These are phyloP conservation scores for Colletotrichum gigasporum DNA, from an alignment of 2,329 filamentous ascomycete genomes.

Conservation along the genomic window DNA sequence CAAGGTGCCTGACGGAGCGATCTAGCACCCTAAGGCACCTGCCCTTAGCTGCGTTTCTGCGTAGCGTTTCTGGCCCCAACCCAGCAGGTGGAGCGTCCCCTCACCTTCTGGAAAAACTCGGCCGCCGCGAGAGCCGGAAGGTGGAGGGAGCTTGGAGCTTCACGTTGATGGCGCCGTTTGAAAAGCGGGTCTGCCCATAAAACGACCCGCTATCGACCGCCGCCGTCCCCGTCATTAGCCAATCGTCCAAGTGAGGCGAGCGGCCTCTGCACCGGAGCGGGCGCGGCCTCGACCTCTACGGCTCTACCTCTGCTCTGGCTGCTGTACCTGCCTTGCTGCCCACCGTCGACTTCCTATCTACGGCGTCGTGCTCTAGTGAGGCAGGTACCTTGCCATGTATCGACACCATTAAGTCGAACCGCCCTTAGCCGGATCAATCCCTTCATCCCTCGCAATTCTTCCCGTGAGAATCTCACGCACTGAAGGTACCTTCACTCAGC, in stretches of 20 bases:
- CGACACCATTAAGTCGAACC: background rate
- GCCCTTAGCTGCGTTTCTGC: background rate
- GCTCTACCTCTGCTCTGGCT: constrained; percentile 8
- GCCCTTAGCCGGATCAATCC: constrained; percentile 5
- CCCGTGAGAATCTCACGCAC: constrained; percentile 5
- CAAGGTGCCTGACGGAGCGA: background rate
- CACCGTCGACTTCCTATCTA: background rate
- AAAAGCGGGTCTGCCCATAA: constrained; percentile 18
- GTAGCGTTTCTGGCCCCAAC: constrained; percentile 5
- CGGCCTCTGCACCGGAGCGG: constrained; percentile 6
- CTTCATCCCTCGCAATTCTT: background rate
- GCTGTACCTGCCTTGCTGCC: too few species aligned
- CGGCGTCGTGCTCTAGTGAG: too few species aligned
- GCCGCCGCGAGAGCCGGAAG: constrained; percentile 27
- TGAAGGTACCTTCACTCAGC: background rate
- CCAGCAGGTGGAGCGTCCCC: constrained; percentile 15
- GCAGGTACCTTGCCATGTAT: background rate
- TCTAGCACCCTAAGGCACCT: background rate
- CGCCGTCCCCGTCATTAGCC: constrained; percentile 27
- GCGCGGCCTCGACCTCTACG: constrained; percentile 5
- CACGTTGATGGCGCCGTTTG: constrained; percentile 21
- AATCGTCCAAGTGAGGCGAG: constrained; percentile 33
- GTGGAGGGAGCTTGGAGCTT: background rate
- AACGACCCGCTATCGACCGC: constrained; percentile 24
- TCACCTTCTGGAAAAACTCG: constrained; percentile 31